Evolutionary conservation across 139 green algal species (phyloP).

Genomic region (Chlamydomonas sp.): DNA sequence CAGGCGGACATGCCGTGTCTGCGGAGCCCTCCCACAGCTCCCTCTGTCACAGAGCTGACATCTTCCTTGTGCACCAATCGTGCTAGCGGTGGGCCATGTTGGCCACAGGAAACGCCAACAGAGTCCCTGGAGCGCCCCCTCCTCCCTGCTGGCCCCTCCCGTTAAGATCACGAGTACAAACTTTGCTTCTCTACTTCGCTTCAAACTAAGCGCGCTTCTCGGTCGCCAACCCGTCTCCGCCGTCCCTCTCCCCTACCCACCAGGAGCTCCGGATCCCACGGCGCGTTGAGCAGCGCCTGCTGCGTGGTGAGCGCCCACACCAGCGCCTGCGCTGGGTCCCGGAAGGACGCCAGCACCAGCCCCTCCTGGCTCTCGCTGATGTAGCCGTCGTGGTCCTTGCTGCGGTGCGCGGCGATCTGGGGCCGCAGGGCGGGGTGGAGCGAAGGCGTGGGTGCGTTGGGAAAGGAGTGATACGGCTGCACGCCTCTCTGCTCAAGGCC

Average conservation of each 20-base stretch:
- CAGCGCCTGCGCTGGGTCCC: conserved; percentile 27
- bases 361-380: conserved; percentile 25
- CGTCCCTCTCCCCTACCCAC: background rate
- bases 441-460: no score
- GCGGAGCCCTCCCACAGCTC: no score
- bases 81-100: background rate
- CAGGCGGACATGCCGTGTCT: no score
- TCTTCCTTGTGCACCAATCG: background rate
- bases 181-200: background rate
- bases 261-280: conserved; percentile 31
- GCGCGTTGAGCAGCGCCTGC: background rate
- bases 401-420: conserved; percentile 18
- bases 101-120: background rate
- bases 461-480: no score
- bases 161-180: background rate
- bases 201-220: background rate
- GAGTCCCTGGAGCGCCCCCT: no score
- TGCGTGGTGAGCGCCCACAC: conserved; percentile 28
- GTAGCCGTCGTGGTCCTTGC: conserved; percentile 15
- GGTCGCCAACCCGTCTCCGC: background rate
- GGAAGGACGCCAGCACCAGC: conserved; percentile 30
- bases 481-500: no score
- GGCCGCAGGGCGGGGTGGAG: background rate
- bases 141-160: background rate
- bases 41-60: no score